A percentile compares a stretch with the other conserved stretches of the same genome.
These are phyloP conservation scores for Xylariales sp. DNA, from an alignment of 2,329 filamentous ascomycete species.

Conservation along the genomic window DNA sequence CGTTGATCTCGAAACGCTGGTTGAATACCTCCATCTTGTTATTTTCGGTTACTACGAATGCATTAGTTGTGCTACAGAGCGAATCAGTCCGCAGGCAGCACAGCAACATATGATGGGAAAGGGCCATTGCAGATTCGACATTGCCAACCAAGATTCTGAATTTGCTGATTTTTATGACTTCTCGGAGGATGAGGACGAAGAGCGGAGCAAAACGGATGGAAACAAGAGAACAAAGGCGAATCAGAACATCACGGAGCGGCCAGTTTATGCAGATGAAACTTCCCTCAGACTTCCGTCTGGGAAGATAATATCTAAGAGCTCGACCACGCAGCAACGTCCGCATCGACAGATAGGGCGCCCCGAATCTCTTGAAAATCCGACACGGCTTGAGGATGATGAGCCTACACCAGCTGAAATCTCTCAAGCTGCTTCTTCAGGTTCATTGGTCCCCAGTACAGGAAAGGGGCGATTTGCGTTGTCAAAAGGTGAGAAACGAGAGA, in stretches of 20 bases:
- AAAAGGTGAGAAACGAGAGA: conserved; percentile 12
- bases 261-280: conserved; percentile 18
- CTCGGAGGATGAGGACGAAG: not conserved
- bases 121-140: conserved; percentile 21
- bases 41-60: conserved; percentile 47
- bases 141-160: conserved; percentile 18
- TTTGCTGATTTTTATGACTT: conserved; percentile 27
- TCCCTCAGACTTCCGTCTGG: conserved; percentile 32
- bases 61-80: conserved; percentile 41
- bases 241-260: not conserved
- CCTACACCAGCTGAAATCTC: not conserved
- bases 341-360: not conserved
- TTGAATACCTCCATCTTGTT: conserved; percentile 43
- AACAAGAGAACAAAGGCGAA: conserved; percentile 8
- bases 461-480: conserved; percentile 3
- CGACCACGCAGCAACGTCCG: not conserved
- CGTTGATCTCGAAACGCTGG: conserved; percentile 41
- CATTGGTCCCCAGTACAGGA: not conserved
- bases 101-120: conserved; percentile 37
- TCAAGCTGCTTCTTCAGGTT: not conserved
- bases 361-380: not conserved
- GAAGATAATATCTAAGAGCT: conserved; percentile 27
- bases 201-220: not conserved
- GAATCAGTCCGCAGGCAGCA: conserved; percentile 36
- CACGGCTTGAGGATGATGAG: not conserved